Percentiles rank a stretch among this genome's conserved stretches.
These are phyloP conservation scores for Heliamphora pulchella DNA, from an alignment of 179 eudicot species.

Conservation along the genomic window DNA sequence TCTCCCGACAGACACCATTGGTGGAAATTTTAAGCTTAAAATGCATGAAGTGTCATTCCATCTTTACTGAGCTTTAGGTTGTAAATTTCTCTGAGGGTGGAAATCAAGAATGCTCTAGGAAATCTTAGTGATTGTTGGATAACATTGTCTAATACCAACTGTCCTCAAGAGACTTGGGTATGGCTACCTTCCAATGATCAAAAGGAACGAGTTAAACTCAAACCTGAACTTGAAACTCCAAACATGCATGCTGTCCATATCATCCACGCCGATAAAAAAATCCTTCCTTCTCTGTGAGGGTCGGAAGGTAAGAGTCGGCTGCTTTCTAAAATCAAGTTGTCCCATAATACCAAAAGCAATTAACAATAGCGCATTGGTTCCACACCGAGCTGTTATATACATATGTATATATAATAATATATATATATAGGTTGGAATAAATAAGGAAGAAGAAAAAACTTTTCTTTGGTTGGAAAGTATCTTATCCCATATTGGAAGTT, in stretches of 20 bases:
- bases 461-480: no score
- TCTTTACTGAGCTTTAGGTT: no score
- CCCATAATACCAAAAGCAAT: not conserved
- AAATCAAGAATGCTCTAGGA: not conserved
- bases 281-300: conserved; percentile 58
- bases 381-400: not conserved
- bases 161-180: not conserved
- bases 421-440: no score
- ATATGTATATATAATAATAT: not conserved
- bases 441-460: no score
- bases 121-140: not conserved
- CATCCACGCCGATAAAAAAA: conserved; percentile 53
- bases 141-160: not conserved
- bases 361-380: not conserved
- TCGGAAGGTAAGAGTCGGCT: conserved; percentile 71
- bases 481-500: no score
- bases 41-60: not conserved
- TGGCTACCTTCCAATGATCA: not conserved
- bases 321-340: conserved; percentile 41
- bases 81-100: not conserved
- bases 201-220: not conserved
- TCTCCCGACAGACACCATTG: not conserved
- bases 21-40: not conserved
- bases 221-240: conserved; percentile 94
- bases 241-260: conserved; percentile 66